Conservation (phyloP, 179 eudicot genomes). For the Actinidia arguta region DNA sequence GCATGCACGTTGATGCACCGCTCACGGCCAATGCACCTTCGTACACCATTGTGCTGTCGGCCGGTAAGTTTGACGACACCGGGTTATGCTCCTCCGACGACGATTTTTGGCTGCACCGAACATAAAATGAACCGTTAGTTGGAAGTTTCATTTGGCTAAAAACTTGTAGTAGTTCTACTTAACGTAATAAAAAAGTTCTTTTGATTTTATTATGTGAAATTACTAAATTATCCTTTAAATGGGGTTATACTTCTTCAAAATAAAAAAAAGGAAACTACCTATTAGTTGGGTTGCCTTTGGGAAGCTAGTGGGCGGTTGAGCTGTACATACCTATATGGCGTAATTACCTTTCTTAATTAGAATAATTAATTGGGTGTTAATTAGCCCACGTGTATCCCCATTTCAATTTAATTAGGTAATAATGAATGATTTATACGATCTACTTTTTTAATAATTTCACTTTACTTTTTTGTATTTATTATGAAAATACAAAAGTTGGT, state of each 20-base stretch:
- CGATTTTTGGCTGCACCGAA: slow-evolving; percentile 35
- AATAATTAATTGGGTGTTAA: too few relatives aligned
- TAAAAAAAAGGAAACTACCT: background rate
- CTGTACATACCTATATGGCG: background rate
- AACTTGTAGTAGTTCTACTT: too few relatives aligned
- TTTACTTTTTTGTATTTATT: too few relatives aligned
- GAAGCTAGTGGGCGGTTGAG: background rate
- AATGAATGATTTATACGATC: too few relatives aligned
- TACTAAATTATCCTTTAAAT: too few relatives aligned
- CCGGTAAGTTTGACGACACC: slow-evolving; percentile 14
- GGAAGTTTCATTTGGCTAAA: too few relatives aligned
- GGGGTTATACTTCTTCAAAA: too few relatives aligned
- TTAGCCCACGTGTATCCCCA: too few relatives aligned
- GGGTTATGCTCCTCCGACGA: slow-evolving; percentile 37
- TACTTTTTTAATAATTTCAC: too few relatives aligned
- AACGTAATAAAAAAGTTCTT: too few relatives aligned
- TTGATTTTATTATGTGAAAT: background rate
- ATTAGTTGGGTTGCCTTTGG: background rate
- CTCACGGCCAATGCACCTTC: slow-evolving; percentile 56
- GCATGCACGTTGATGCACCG: slow-evolving; percentile 40
- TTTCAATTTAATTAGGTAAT: too few relatives aligned
- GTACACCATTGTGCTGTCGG: slow-evolving; percentile 67
- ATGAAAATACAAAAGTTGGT: too few relatives aligned
- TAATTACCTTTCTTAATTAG: background rate
- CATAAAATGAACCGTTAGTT: background rate